Evolutionary conservation across 257 asterid genomes (phyloP).

Genomic region (Hygrophila difformis): DNA sequence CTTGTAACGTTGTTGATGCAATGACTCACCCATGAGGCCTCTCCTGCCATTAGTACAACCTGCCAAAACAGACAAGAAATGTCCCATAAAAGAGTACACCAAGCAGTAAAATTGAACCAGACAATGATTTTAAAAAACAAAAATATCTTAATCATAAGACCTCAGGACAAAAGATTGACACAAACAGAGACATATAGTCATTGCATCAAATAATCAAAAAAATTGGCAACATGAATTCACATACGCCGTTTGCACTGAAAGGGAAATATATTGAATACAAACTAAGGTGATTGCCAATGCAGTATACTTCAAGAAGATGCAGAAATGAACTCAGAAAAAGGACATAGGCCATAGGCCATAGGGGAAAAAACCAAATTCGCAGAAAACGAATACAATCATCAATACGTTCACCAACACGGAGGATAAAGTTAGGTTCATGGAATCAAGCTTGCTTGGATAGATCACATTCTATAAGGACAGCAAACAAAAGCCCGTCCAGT

Average conservation of each 20-base stretch:
- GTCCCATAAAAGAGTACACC: neutral
- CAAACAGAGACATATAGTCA: neutral
- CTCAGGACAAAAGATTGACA: neutral
- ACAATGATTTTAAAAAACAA: too few relatives aligned
- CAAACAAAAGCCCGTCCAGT: slow-evolving; percentile 18
- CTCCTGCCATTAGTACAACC: slow-evolving; percentile 58
- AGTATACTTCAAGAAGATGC: neutral
- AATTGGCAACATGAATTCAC: too few relatives aligned
- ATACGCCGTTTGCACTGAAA: too few relatives aligned
- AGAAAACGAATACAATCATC: too few relatives aligned
- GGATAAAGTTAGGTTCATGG: slow-evolving; percentile 6
- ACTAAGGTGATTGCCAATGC: too few relatives aligned
- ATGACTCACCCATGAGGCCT: slow-evolving; percentile 82
- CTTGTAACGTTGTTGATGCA: slow-evolving; percentile 27
- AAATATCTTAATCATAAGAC: too few relatives aligned
- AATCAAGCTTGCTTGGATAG: slow-evolving; percentile 13
- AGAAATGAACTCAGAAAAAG: neutral
- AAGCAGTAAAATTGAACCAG: neutral
- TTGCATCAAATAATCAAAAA: neutral
- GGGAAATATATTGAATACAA: too few relatives aligned
- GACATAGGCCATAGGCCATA: too few relatives aligned
- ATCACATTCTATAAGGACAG: slow-evolving; percentile 23
- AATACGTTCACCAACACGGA: neutral
- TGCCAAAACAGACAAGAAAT: slow-evolving; percentile 9
- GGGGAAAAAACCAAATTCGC: too few relatives aligned